These are phyloP conservation scores for Fusarium duplospermum DNA, from an alignment of 2,329 filamentous ascomycete genomes.

Conservation along the genomic window DNA sequence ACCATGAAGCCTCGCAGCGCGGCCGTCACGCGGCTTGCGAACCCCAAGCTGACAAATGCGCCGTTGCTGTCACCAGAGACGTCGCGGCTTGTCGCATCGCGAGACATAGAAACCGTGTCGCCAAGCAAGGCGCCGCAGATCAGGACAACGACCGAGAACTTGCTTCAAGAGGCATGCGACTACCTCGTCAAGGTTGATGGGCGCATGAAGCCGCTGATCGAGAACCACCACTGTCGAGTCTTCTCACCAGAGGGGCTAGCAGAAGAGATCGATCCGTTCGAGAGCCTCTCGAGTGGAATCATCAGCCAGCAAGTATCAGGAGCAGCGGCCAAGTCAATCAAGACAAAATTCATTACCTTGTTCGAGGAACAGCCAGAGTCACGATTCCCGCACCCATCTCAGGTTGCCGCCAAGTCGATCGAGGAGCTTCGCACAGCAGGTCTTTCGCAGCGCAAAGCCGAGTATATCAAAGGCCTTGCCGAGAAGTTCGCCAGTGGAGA, in stretches of 20 bases:
- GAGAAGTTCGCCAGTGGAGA: conserved; percentile 82
- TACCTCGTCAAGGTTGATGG: conserved; percentile 81
- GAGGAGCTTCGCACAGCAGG: conserved; percentile 83
- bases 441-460: conserved; percentile 92
- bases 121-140: conserved; percentile 54
- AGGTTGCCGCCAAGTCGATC: conserved; percentile 74
- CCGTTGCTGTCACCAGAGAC: conserved; percentile 78
- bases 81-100: conserved; percentile 69
- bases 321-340: conserved; percentile 89
- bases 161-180: conserved; percentile 80
- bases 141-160: conserved; percentile 71
- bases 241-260: conserved; percentile 87
- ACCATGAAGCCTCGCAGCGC: conserved; percentile 54
- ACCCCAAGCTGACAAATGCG: conserved; percentile 75
- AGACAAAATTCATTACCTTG: conserved; percentile 82
- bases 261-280: conserved; percentile 89
- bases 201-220: conserved; percentile 77
- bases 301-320: conserved; percentile 97
- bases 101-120: conserved; percentile 57
- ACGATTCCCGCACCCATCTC: conserved; percentile 79
- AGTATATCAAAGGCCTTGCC: conserved; percentile 90
- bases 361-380: conserved; percentile 62
- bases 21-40: conserved; percentile 66
- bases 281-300: conserved; percentile 84
- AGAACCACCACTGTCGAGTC: conserved; percentile 78